Conservation (phyloP, 164 flowering plant species). For the Macadamia integrifolia region DNA sequence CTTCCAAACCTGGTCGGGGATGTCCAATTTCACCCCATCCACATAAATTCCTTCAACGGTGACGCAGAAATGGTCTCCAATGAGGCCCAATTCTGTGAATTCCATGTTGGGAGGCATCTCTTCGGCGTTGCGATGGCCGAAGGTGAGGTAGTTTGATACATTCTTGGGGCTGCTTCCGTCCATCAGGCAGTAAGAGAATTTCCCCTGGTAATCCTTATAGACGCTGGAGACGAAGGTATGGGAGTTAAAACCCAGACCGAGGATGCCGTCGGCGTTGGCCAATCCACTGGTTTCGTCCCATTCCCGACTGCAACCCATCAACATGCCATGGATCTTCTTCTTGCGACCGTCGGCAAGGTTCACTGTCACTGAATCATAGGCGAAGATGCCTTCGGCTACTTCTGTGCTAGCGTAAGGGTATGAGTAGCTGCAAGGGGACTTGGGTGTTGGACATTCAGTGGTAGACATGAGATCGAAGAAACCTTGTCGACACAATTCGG, state of each 20-base stretch:
- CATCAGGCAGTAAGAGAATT: slow-evolving; percentile 69
- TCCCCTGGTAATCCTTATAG: slow-evolving; percentile 29
- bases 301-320: slow-evolving; percentile 53
- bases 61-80: no score
- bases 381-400: slow-evolving; percentile 52
- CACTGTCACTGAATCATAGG: slow-evolving; percentile 47
- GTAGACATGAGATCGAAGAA: slow-evolving; percentile 40
- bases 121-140: slow-evolving; percentile 22
- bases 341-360: slow-evolving; percentile 31
- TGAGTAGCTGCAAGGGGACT: slow-evolving; percentile 29
- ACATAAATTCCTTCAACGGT: no score
- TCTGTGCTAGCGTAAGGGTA: slow-evolving; percentile 37
- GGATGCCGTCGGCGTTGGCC: slow-evolving; percentile 48
- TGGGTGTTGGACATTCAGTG: slow-evolving; percentile 34
- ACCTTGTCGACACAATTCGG: slow-evolving; percentile 32
- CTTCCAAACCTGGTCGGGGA: no score
- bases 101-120: no score
- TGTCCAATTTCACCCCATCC: no score
- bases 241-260: slow-evolving; percentile 51
- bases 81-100: no score
- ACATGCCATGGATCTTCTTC: slow-evolving; percentile 23
- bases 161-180: slow-evolving; percentile 64
- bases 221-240: slow-evolving; percentile 42
- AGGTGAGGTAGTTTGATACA: slow-evolving; percentile 43
- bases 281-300: slow-evolving; percentile 26